These are phyloP conservation scores for Calonectria hawksworthii DNA, from an alignment of 2,329 filamentous ascomycete genomes.

Conservation along the genomic window DNA sequence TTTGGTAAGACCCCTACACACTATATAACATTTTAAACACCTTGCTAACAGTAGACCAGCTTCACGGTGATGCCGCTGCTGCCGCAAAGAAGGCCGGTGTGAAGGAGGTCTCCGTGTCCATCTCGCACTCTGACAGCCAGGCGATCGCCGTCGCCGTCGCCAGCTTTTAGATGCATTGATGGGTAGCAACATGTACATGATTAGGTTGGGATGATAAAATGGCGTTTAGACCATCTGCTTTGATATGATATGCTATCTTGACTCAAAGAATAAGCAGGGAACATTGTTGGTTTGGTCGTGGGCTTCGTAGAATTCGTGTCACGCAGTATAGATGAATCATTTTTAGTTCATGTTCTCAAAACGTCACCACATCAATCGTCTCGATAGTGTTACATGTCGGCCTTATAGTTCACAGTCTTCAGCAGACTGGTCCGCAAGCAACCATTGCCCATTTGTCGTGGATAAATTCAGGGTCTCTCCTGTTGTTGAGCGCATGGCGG, in stretches of 20 bases:
- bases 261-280: conserved; percentile 18
- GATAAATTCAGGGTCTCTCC: neutral
- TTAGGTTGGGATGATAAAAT: conserved; percentile 37
- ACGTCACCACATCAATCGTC: neutral
- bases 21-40: conserved; percentile 8
- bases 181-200: conserved; percentile 33
- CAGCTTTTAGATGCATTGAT: conserved; percentile 69
- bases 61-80: conserved; percentile 86
- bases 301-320: conserved; percentile 36
- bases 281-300: conserved; percentile 21
- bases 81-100: conserved; percentile 90
- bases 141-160: conserved; percentile 95
- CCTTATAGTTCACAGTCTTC: neutral
- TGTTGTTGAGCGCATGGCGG: neutral
- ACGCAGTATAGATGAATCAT: conserved; percentile 42
- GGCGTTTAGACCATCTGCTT: conserved; percentile 46
- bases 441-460: neutral
- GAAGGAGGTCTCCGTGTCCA: conserved; percentile 91
- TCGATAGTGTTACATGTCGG: neutral
- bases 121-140: conserved; percentile 95
- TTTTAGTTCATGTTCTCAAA: conserved; percentile 18
- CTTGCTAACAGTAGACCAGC: conserved; percentile 67
- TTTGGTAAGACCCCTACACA: conserved; percentile 72
- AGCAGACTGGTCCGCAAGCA: neutral
- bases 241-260: conserved; percentile 37